Evolutionary conservation across 2,329 filamentous ascomycete genomes (phyloP).

Genomic region (Coleophoma eucalyptorum): DNA sequence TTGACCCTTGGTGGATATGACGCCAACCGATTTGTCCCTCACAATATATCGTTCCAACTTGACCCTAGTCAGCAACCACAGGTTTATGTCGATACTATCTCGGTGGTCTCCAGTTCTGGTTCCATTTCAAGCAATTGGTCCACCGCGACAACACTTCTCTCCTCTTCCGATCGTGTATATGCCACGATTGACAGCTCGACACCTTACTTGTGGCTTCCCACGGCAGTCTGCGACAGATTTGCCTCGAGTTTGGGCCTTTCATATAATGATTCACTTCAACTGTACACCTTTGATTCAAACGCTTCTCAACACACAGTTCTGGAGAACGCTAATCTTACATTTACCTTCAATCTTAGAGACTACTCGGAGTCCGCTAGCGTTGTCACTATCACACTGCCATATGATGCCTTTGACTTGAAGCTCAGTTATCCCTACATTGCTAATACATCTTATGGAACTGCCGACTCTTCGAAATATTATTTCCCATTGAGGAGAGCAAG

Average conservation of each 20-base stretch:
- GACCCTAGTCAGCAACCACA: slow-evolving; percentile 43
- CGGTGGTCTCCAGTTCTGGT: slow-evolving; percentile 15
- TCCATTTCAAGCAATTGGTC: slow-evolving; percentile 47
- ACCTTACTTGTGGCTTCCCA: slow-evolving; percentile 61
- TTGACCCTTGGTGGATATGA: slow-evolving; percentile 72
- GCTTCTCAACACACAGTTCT: slow-evolving; percentile 46
- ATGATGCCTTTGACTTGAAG: slow-evolving; percentile 27
- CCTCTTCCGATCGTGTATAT: slow-evolving; percentile 15
- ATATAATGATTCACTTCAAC: slow-evolving; percentile 58
- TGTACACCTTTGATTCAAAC: slow-evolving; percentile 61
- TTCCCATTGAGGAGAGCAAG: slow-evolving; percentile 26
- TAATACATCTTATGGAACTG: slow-evolving; percentile 42
- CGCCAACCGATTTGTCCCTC: slow-evolving; percentile 53
- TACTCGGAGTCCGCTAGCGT: slow-evolving; percentile 37
- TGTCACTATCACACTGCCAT: slow-evolving; percentile 28
- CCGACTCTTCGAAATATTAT: slow-evolving; percentile 31
- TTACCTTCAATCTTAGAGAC: slow-evolving; percentile 55
- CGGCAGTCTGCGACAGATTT: slow-evolving; percentile 58
- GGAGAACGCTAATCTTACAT: slow-evolving; percentile 39
- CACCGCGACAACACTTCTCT: slow-evolving; percentile 31
- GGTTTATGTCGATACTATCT: slow-evolving; percentile 18
- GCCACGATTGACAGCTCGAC: slow-evolving; percentile 57
- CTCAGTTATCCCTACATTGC: slow-evolving; percentile 22
- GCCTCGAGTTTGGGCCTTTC: slow-evolving; percentile 59
- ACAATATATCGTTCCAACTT: slow-evolving; percentile 57